A percentile compares a stretch with the other conserved stretches of the same genome.
phyloP scores from a whole-genome alignment of 2,329 filamentous ascomycete species.

The Juglanconis oblonga region DNA sequence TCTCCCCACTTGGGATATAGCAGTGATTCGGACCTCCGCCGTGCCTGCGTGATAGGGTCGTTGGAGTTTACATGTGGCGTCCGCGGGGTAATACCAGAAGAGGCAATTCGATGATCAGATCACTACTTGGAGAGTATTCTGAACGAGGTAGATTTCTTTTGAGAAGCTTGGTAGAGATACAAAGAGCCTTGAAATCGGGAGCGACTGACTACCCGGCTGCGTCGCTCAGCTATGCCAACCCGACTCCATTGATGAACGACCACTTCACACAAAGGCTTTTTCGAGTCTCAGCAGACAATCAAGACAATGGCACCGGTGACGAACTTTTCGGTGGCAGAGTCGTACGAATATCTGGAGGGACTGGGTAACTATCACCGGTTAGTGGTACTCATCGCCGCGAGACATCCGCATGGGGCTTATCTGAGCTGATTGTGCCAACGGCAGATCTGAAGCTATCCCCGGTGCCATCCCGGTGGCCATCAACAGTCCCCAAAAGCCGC shows the following conservation, averaged over 20 bases:
- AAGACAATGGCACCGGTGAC: slow-evolving; percentile 15
- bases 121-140: no score
- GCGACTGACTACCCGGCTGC: no score
- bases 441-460: slow-evolving; percentile 51
- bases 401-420: neutral
- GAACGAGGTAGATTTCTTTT: no score
- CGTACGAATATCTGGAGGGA: slow-evolving; percentile 18
- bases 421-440: neutral
- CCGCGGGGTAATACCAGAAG: neutral
- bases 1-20: neutral
- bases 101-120: neutral
- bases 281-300: no score
- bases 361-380: slow-evolving; percentile 21
- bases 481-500: slow-evolving; percentile 64
- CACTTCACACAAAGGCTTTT: no score
- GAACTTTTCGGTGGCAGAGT: slow-evolving; percentile 17
- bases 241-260: no score
- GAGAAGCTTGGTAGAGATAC: no score
- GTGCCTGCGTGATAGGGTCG: neutral
- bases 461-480: slow-evolving; percentile 58
- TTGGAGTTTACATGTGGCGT: neutral
- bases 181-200: no score
- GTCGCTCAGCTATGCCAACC: neutral
- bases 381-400: neutral
- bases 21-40: neutral